These are phyloP conservation scores for Ogataea allantospora DNA, from an alignment of 805 yeast genomes.

Conservation along the genomic window DNA sequence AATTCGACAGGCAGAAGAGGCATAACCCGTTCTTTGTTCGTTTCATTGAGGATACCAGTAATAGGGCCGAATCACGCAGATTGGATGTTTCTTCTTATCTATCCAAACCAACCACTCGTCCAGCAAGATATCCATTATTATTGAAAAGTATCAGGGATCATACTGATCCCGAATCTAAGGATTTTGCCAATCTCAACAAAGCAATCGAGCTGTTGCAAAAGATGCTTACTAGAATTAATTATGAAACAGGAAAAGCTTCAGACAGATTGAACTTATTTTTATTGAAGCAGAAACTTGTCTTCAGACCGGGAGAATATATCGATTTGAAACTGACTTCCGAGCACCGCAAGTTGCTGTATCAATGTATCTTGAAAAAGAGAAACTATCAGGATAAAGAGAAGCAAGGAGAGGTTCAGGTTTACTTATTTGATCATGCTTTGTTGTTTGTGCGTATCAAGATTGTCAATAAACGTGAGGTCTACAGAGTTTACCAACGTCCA, in stretches of 20 bases:
- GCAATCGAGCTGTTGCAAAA: conserved; percentile 76
- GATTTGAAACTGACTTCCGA: conserved; percentile 84
- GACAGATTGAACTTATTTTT: conserved; percentile 88
- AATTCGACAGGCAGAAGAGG: conserved; percentile 89
- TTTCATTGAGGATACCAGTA: conserved; percentile 87
- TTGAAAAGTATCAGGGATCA: conserved; percentile 79
- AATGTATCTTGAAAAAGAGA: conserved; percentile 71
- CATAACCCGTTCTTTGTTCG: conserved; percentile 89
- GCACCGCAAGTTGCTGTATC: conserved; percentile 74
- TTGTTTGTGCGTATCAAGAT: conserved; percentile 82
- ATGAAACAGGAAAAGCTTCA: conserved; percentile 90
- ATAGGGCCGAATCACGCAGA: conserved; percentile 80
- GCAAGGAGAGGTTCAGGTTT: conserved; percentile 79
- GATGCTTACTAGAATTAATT: conserved; percentile 73
- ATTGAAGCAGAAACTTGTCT: conserved; percentile 78
- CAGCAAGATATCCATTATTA: conserved; percentile 89
- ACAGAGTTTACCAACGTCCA: conserved; percentile 87
- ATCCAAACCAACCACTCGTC: conserved; percentile 93
- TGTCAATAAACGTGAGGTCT: conserved; percentile 86
- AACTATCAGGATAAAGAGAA: conserved; percentile 66
- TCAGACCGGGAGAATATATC: conserved; percentile 78
- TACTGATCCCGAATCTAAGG: conserved; percentile 75
- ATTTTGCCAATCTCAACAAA: conserved; percentile 61
- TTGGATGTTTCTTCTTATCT: conserved; percentile 90
- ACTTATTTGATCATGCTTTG: conserved; percentile 83